Conservation (phyloP, 2,329 filamentous ascomycete species). For the Claviceps purpurea region DNA sequence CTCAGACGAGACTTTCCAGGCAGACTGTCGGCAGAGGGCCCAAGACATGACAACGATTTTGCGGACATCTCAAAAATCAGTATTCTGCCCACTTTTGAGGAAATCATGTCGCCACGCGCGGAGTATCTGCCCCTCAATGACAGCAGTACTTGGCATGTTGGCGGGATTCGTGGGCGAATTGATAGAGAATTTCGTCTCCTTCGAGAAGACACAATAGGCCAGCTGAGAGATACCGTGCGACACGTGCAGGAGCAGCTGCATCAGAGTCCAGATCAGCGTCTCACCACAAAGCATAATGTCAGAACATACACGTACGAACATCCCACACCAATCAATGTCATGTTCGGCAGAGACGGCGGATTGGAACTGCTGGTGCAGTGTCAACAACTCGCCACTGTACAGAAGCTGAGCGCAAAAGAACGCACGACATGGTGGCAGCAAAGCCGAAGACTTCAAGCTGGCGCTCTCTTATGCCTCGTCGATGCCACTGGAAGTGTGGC, state of each 20-base stretch:
- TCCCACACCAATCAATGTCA: slow-evolving; percentile 16
- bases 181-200: slow-evolving; percentile 43
- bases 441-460: slow-evolving; percentile 33
- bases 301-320: slow-evolving; percentile 17
- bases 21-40: slow-evolving; percentile 16
- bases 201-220: slow-evolving; percentile 40
- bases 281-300: slow-evolving; percentile 12
- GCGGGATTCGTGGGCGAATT: slow-evolving; percentile 32
- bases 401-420: slow-evolving; percentile 11
- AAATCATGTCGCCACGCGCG: slow-evolving; percentile 27
- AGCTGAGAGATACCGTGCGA: slow-evolving; percentile 35
- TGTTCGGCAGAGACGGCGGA: slow-evolving; percentile 25
- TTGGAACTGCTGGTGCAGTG: slow-evolving; percentile 32
- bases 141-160: slow-evolving; percentile 19
- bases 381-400: slow-evolving; percentile 25
- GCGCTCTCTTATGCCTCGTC: slow-evolving; percentile 36
- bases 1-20: slow-evolving; percentile 21
- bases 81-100: slow-evolving; percentile 34
- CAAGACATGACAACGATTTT: slow-evolving; percentile 37
- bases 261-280: slow-evolving; percentile 1
- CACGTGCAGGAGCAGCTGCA: slow-evolving; percentile 23
- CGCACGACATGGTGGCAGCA: slow-evolving; percentile 37
- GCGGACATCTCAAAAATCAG: slow-evolving; percentile 30
- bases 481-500: slow-evolving; percentile 22
- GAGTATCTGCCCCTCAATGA: slow-evolving; percentile 32